Percentiles rank a stretch among this genome's conserved stretches.
Evolutionary conservation across 192 early-diverging fungal genomes (phyloP).

Genomic region (Backusella liffmaniae): DNA sequence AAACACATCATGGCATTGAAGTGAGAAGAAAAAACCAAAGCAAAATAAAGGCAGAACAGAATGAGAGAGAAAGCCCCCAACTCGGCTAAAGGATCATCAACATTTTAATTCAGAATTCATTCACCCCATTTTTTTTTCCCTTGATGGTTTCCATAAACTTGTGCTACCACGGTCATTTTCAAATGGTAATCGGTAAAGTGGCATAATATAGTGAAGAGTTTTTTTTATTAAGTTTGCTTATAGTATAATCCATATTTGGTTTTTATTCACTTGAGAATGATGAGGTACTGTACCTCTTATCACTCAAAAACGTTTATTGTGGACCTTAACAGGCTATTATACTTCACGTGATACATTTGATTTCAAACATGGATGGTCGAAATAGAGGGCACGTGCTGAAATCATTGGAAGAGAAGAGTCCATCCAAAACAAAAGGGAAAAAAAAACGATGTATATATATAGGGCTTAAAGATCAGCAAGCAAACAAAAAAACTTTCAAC

Average conservation of each 20-base stretch:
- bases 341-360: not conserved
- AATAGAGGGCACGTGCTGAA: not conserved
- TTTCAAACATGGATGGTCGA: not conserved
- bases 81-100: not conserved
- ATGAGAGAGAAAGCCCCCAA: not conserved
- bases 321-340: not conserved
- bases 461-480: not conserved
- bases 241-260: not conserved
- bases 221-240: not conserved
- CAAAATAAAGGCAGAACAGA: not conserved
- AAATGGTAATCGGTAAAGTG: not conserved
- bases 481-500: not conserved
- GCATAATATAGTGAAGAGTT: not conserved
- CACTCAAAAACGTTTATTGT: not conserved
- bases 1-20: not conserved
- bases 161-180: not conserved
- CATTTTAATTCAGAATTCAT: not conserved
- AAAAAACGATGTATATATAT: not conserved
- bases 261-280: not conserved
- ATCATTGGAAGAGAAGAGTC: not conserved
- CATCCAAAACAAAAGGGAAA: not conserved
- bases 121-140: conserved; percentile 1
- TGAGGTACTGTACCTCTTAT: not conserved
- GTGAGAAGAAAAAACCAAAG: not conserved
- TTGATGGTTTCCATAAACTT: not conserved